A percentile compares a stretch with the other conserved stretches of the same genome.
Conservation (phyloP, 2,329 filamentous ascomycete genomes). For the Ustulina deusta region DNA sequence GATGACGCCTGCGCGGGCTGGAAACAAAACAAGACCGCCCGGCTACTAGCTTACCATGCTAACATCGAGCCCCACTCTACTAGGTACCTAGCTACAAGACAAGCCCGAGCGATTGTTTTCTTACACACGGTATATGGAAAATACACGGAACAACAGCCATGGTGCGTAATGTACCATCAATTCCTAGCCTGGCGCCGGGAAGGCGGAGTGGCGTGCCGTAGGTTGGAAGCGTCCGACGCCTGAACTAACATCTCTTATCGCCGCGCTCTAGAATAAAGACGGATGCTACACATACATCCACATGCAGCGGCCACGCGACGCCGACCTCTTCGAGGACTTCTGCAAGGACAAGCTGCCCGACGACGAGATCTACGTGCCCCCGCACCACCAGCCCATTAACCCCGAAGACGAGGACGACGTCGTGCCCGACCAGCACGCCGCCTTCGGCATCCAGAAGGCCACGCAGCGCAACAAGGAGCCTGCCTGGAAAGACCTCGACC, state of each 20-base stretch:
- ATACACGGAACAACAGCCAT: conserved; percentile 12
- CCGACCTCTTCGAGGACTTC: conserved; percentile 83
- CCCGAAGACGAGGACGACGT: conserved; percentile 91
- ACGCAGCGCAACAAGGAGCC: conserved; percentile 78
- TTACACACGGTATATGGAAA: background rate
- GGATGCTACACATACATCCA: conserved; percentile 80
- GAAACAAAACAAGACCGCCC: background rate
- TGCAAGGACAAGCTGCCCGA: conserved; percentile 76
- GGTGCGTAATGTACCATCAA: conserved; percentile 9
- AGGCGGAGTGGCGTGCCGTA: background rate
- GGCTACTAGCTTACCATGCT: background rate
- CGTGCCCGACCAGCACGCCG: conserved; percentile 87
- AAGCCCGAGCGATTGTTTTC: background rate
- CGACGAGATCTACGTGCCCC: conserved; percentile 86
- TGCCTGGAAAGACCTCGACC: conserved; percentile 82
- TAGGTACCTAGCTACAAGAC: background rate
- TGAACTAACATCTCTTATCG: conserved; percentile 7
- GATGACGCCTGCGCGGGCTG: background rate
- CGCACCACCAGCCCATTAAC: conserved; percentile 83
- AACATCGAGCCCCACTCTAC: background rate
- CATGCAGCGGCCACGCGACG: conserved; percentile 77
- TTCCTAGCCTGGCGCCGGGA: background rate
- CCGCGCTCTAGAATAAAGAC: conserved; percentile 72
- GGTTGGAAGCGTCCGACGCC: background rate
- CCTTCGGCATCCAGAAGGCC: conserved; percentile 85